Conservation (phyloP, 1,284 basidiomycete genomes). For the Leccinum griseonigrum region DNA sequence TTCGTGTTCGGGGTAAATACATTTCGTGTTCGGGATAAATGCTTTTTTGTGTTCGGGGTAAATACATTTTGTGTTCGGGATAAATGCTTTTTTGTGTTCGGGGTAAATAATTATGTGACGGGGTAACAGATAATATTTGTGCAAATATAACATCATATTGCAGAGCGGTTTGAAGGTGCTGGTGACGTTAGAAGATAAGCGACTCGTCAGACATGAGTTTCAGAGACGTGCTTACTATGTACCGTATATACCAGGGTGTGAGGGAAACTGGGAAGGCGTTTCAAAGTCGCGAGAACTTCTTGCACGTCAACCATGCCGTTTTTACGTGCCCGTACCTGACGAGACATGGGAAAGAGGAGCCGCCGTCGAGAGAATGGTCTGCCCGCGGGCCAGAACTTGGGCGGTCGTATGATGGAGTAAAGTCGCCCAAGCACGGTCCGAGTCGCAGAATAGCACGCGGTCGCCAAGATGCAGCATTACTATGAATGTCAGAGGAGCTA, state of each 20-base stretch:
- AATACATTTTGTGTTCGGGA: background rate
- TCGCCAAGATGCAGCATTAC: background rate
- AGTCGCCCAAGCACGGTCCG: background rate
- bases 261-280: conserved; percentile 6
- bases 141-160: background rate
- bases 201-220: conserved; percentile 10
- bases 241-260: background rate
- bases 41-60: background rate
- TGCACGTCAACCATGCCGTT: background rate
- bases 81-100: background rate
- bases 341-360: background rate
- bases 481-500: background rate
- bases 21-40: background rate
- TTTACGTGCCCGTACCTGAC: conserved; percentile 3
- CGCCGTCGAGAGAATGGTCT: background rate
- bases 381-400: background rate
- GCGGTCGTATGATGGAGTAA: background rate
- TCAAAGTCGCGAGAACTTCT: conserved; percentile 11
- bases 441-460: background rate
- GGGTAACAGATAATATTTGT: background rate
- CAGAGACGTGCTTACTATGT: background rate
- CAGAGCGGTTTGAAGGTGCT: background rate
- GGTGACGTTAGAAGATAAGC: conserved; percentile 19
- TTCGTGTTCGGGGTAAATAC: background rate
- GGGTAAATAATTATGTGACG: background rate